These are phyloP conservation scores for Lecanicillium sp. DNA, from an alignment of 2,329 filamentous ascomycete genomes.

Conservation along the genomic window DNA sequence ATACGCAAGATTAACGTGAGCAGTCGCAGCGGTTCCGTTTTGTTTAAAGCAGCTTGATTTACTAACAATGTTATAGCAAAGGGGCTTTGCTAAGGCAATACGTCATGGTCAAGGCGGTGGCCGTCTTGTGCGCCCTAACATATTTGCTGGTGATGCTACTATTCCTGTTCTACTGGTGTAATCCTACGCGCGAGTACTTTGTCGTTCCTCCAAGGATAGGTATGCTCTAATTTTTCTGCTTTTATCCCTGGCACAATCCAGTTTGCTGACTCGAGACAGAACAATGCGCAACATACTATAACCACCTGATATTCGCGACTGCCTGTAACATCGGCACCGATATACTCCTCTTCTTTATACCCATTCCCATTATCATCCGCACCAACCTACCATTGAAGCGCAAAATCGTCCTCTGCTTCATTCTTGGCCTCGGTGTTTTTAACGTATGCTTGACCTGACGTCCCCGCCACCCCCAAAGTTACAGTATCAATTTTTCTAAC, in stretches of 20 bases:
- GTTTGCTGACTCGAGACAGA: slow-evolving; percentile 17
- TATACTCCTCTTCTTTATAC: slow-evolving; percentile 34
- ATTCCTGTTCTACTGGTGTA: slow-evolving; percentile 46
- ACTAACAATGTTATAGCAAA: slow-evolving; percentile 12
- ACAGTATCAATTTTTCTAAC: background rate
- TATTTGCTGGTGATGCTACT: slow-evolving; percentile 41
- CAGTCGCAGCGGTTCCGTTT: slow-evolving; percentile 8
- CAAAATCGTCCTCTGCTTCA: slow-evolving; percentile 43
- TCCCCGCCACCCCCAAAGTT: too few species aligned
- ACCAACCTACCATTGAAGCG: slow-evolving; percentile 30
- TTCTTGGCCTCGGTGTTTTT: slow-evolving; percentile 49
- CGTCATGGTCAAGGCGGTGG: slow-evolving; percentile 31
- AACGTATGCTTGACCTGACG: slow-evolving; percentile 23
- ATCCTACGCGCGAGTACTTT: slow-evolving; percentile 44
- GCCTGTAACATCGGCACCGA: slow-evolving; percentile 40
- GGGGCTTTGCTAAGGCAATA: slow-evolving; percentile 22
- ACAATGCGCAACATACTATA: slow-evolving; percentile 36
- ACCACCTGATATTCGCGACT: slow-evolving; percentile 38
- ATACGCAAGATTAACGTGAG: slow-evolving; percentile 42
- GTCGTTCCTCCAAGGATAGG: slow-evolving; percentile 31
- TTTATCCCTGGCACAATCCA: background rate
- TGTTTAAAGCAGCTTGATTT: too few species aligned
- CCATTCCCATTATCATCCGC: slow-evolving; percentile 34
- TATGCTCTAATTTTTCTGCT: too few species aligned
- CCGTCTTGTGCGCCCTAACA: slow-evolving; percentile 31